Conservation (phyloP, 345 rosid genomes). For the Anacardium occidentale region DNA sequence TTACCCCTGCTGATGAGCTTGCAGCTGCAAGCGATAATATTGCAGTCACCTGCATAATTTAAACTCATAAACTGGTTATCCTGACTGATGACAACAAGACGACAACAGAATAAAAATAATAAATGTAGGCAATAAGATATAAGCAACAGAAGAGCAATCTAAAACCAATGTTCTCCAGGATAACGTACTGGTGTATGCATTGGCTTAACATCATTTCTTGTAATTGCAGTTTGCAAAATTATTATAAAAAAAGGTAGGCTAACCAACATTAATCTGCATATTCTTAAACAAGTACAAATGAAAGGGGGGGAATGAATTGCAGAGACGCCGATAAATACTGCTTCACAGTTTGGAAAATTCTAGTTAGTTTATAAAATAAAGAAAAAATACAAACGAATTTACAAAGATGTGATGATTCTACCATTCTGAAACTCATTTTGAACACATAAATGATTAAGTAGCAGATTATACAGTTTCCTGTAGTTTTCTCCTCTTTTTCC, state of each 20-base stretch:
- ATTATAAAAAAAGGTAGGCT: neutral
- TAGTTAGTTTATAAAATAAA: neutral
- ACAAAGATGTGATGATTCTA: neutral
- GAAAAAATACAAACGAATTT: neutral
- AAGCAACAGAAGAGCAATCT: no score
- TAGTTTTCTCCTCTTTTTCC: no score
- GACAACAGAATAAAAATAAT: no score
- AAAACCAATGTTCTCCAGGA: no score
- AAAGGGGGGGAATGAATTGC: neutral
- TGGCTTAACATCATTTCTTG: neutral
- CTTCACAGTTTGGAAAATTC: neutral
- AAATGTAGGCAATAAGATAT: neutral
- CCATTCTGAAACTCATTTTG: neutral
- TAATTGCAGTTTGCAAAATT: neutral
- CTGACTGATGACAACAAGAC: no score
- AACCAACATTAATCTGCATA: neutral
- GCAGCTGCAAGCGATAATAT: conserved; percentile 90
- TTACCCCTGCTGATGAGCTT: conserved; percentile 87
- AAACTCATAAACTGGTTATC: conserved; percentile 1
- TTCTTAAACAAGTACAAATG: neutral
- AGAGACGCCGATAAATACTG: neutral
- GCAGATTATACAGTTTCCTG: neutral
- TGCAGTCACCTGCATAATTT: conserved; percentile 70
- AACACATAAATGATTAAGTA: neutral
- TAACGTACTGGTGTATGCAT: no score